Evolutionary conservation across 345 rosid species (phyloP).

Genomic region (Crucihimalaya himalaica): DNA sequence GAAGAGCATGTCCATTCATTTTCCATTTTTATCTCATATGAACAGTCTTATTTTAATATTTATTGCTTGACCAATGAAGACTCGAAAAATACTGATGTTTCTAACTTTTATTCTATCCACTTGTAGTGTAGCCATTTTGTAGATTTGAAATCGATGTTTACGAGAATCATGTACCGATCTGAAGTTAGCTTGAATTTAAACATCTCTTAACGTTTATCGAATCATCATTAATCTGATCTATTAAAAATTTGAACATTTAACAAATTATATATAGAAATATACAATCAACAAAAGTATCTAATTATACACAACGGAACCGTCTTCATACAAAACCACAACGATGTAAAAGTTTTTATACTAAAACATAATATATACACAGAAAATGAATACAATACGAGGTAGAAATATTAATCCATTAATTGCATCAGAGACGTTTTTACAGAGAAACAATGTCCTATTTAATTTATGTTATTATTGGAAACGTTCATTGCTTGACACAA

Average conservation of each 20-base stretch:
- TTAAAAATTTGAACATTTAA: too few species aligned
- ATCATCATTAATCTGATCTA: neutral
- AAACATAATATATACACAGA: neutral
- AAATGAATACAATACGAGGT: neutral
- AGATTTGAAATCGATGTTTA: neutral
- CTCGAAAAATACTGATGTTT: neutral
- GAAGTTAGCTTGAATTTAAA: neutral
- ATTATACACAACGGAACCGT: neutral
- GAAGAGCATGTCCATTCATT: conserved; percentile 29
- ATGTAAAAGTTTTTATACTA: neutral
- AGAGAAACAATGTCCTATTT: neutral
- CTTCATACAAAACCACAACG: neutral
- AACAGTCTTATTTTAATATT: conserved; percentile 10
- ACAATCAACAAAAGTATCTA: neutral
- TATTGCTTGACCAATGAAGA: conserved; percentile 25
- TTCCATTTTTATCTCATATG: conserved; percentile 19
- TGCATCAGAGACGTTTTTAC: conserved; percentile 1
- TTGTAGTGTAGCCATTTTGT: neutral
- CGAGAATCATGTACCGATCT: neutral
- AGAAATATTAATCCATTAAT: neutral
- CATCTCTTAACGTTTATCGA: neutral
- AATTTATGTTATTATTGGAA: neutral
- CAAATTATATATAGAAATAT: neutral
- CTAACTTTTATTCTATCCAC: neutral
- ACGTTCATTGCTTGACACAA: conserved; percentile 1